Conservation (phyloP, 805 yeast genomes). For the Zygosaccharomyces pseudorouxii region DNA sequence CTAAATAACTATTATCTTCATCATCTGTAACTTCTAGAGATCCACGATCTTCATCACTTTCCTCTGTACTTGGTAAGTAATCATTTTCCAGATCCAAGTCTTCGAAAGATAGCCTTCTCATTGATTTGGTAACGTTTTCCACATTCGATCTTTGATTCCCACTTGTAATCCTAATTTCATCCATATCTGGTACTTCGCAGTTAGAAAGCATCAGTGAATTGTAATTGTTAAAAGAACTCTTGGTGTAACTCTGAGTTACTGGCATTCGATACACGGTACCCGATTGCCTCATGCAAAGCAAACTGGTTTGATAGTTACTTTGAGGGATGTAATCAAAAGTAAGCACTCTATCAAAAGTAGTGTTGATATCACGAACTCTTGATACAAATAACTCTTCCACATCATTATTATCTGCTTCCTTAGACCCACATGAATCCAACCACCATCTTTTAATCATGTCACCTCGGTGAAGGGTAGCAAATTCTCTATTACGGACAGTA, state of each 20-base stretch:
- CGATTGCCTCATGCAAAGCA: constrained; percentile 85
- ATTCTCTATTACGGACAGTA: constrained; percentile 59
- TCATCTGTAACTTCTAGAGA: constrained; percentile 17
- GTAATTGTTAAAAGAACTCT: constrained; percentile 59
- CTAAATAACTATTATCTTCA: constrained; percentile 21
- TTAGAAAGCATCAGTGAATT: constrained; percentile 60
- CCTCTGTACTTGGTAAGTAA: constrained; percentile 14
- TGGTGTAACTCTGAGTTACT: constrained; percentile 59
- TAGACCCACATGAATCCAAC: constrained; percentile 51
- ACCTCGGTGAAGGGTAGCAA: constrained; percentile 76
- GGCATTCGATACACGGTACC: constrained; percentile 83
- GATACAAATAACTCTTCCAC: constrained; percentile 68
- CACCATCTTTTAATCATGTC: constrained; percentile 77
- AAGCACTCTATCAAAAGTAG: constrained; percentile 75
- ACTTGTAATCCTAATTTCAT: constrained; percentile 27
- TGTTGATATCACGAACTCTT: constrained; percentile 65
- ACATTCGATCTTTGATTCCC: constrained; percentile 18
- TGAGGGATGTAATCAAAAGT: constrained; percentile 77
- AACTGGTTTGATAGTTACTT: constrained; percentile 54
- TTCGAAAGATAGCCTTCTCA: constrained; percentile 30
- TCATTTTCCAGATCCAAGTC: constrained; percentile 31
- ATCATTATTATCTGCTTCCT: constrained; percentile 15
- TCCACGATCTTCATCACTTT: constrained; percentile 18
- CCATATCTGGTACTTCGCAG: constrained; percentile 29
- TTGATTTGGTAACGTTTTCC: constrained; percentile 20